Evolutionary conservation across 2,329 filamentous ascomycete species (phyloP).

Genomic region (Tolypocladium inflatum): DNA sequence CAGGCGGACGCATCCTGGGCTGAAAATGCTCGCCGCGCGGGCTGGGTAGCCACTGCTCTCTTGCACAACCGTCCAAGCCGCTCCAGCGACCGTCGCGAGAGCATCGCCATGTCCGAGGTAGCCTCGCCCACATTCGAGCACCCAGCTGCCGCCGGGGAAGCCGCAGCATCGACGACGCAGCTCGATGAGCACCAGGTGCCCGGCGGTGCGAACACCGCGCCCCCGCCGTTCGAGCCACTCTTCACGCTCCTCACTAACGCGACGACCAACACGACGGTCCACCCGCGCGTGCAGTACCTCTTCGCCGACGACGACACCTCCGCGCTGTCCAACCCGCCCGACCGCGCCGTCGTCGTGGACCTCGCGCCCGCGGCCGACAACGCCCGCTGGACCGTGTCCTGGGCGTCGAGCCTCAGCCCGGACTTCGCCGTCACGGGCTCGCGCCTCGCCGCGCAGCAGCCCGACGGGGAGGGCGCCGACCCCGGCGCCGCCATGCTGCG

Average conservation of each 20-base stretch:
- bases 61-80: not conserved
- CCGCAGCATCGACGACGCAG: not conserved
- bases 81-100: not conserved
- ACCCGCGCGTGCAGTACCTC: constrained; percentile 84
- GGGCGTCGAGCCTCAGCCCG: constrained; percentile 62
- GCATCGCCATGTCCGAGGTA: not conserved
- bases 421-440: constrained; percentile 57
- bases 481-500: constrained; percentile 20
- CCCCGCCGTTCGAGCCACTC: constrained; percentile 60
- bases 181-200: not conserved
- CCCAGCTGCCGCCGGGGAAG: not conserved
- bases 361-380: constrained; percentile 32
- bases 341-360: constrained; percentile 47
- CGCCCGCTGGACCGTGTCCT: constrained; percentile 45
- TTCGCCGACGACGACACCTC: constrained; percentile 88
- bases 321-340: constrained; percentile 55
- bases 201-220: constrained; percentile 7
- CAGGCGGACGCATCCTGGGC: not conserved
- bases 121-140: not conserved
- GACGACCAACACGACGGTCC: constrained; percentile 63
- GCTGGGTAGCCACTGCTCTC: not conserved
- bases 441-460: constrained; percentile 32
- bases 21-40: not conserved
- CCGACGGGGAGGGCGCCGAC: constrained; percentile 19
- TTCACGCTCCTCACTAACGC: constrained; percentile 78